Evolutionary conservation across 257 asterid species (phyloP).

Genomic region (Cynanchum wilfordii): DNA sequence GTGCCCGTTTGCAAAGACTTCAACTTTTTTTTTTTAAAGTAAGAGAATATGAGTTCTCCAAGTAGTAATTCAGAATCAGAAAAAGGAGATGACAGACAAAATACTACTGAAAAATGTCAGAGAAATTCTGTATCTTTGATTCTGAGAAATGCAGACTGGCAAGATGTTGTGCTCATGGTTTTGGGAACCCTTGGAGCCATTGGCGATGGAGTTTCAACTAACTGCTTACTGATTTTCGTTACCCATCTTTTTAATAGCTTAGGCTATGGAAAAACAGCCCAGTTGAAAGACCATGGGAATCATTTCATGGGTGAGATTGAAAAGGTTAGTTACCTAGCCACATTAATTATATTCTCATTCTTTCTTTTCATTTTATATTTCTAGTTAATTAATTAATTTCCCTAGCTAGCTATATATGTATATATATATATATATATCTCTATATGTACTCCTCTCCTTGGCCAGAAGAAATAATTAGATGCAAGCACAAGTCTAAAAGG

Average conservation of each 20-base stretch:
- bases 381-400: not conserved
- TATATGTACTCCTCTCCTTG: no score
- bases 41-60: conserved; percentile 30
- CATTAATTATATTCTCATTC: not conserved
- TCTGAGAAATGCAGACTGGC: conserved; percentile 64
- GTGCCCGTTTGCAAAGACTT: not conserved
- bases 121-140: conserved; percentile 36
- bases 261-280: conserved; percentile 54
- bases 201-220: conserved; percentile 88
- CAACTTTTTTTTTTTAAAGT: no score
- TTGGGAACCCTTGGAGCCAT: conserved; percentile 88
- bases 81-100: conserved; percentile 6
- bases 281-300: conserved; percentile 26
- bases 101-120: not conserved
- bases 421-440: no score
- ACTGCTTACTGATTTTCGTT: conserved; percentile 61
- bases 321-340: conserved; percentile 35
- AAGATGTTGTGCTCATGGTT: conserved; percentile 59
- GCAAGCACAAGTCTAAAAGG: not conserved
- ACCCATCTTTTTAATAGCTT: conserved; percentile 67
- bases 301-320: conserved; percentile 69
- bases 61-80: conserved; percentile 13
- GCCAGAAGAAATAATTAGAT: not conserved
- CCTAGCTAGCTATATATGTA: no score
- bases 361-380: no score